phyloP scores from a whole-genome alignment of 768 basidiomycete genomes.

The Clitopilus hobsonii region DNA sequence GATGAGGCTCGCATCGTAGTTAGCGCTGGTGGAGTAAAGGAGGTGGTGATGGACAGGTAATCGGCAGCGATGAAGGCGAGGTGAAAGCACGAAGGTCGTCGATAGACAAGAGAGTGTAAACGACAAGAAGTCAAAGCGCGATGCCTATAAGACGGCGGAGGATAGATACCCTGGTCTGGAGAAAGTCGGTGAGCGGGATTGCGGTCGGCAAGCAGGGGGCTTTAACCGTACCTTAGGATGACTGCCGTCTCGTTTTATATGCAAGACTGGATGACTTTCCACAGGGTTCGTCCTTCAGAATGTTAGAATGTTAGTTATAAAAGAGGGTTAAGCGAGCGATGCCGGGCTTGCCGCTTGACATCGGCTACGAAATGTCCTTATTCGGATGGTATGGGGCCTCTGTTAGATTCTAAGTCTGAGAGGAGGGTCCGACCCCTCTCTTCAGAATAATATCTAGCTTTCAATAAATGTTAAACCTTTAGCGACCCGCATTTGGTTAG shows the following conservation, averaged over 20 bases:
- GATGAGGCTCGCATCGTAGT: slow-evolving; percentile 30
- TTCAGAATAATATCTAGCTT: no score
- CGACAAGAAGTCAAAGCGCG: neutral
- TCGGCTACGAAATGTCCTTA: no score
- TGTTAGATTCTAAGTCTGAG: no score
- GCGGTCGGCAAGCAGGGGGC: neutral
- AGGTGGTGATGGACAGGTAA: neutral
- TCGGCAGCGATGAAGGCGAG: neutral
- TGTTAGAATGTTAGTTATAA: no score
- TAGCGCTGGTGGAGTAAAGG: neutral
- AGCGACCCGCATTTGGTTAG: no score
- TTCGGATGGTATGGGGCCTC: no score
- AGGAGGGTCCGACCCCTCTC: no score
- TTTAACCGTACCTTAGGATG: neutral
- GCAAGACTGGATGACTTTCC: neutral
- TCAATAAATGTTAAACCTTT: no score
- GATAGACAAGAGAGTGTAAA: neutral
- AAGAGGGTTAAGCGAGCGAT: no score
- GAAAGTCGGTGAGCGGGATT: slow-evolving; percentile 1
- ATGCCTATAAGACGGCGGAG: neutral
- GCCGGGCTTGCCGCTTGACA: no score
- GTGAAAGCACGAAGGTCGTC: neutral
- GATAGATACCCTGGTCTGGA: neutral
- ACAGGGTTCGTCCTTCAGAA: no score
- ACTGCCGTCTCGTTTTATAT: neutral